These are phyloP conservation scores for Spergularia bocconei DNA, from an alignment of 148 eudicot genomes.

Conservation along the genomic window DNA sequence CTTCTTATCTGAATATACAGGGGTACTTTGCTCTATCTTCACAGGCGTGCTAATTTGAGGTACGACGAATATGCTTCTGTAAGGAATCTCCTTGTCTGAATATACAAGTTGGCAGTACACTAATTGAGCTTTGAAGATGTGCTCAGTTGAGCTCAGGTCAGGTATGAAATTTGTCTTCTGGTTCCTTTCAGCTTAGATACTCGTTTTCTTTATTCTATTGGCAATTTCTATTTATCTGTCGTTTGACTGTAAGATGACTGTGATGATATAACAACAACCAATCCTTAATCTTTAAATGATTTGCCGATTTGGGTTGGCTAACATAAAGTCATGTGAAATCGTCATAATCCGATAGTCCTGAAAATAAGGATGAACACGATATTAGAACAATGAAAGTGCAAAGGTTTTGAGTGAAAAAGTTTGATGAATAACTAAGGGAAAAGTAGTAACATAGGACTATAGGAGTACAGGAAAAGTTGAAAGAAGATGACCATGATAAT, in stretches of 20 bases:
- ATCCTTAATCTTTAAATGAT: no score
- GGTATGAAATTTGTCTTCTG: neutral
- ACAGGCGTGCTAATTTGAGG: neutral
- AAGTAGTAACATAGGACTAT: no score
- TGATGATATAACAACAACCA: neutral
- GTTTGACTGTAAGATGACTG: constrained; percentile 3
- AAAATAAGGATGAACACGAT: no score
- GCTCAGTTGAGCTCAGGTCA: neutral
- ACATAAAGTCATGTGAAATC: no score
- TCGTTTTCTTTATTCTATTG: neutral
- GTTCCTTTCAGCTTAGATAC: neutral
- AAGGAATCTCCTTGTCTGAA: constrained; percentile 10
- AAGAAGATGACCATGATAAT: neutral
- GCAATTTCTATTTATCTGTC: neutral
- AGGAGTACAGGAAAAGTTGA: no score
- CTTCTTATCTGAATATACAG: constrained; percentile 8
- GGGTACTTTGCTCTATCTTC: constrained; percentile 7
- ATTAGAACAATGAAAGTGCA: no score
- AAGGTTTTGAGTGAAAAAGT: no score
- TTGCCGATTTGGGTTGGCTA: no score
- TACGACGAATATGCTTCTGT: neutral
- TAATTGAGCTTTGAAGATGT: neutral
- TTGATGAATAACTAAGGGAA: no score
- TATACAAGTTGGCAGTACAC: neutral
- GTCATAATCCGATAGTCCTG: no score